Evolutionary conservation across 2,329 filamentous ascomycete species (phyloP).

Genomic region (Claviceps citrina): DNA sequence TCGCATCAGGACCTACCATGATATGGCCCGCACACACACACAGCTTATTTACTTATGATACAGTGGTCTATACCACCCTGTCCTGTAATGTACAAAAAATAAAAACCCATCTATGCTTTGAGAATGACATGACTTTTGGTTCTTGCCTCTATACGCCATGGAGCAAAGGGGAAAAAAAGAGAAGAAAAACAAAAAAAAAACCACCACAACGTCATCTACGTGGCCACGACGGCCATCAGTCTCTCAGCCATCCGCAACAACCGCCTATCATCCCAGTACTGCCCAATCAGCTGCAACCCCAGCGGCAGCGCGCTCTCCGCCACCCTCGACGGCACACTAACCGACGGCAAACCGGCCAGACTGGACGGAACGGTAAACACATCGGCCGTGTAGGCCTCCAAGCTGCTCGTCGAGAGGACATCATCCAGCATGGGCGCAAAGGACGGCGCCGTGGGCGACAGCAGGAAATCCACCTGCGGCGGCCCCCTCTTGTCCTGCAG

Average conservation of each 20-base stretch:
- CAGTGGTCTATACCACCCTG: too few species aligned
- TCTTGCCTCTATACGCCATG: too few species aligned
- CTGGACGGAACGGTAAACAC: slow-evolving; percentile 92
- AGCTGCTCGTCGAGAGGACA: slow-evolving; percentile 35
- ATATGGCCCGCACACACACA: too few species aligned
- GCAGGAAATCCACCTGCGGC: slow-evolving; percentile 62
- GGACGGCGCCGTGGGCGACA: slow-evolving; percentile 77
- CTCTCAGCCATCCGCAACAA: slow-evolving; percentile 43
- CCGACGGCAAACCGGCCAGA: slow-evolving; percentile 74
- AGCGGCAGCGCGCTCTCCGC: slow-evolving; percentile 19
- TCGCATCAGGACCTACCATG: too few species aligned
- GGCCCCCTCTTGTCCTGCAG: slow-evolving; percentile 43
- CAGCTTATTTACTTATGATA: too few species aligned
- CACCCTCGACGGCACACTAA: slow-evolving; percentile 52
- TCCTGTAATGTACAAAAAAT: too few species aligned
- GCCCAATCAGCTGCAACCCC: slow-evolving; percentile 65
- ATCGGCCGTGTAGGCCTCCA: slow-evolving; percentile 84
- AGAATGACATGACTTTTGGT: too few species aligned
- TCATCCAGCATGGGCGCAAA: slow-evolving; percentile 50
- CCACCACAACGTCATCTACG: slow-evolving; percentile 11
- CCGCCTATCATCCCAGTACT: slow-evolving; percentile 59
- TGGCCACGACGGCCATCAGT: slow-evolving; percentile 16
- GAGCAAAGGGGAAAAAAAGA: too few species aligned
- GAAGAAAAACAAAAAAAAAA: too few species aligned
- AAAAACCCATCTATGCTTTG: too few species aligned